Conservation (phyloP, 768 basidiomycete genomes). For the Omphalotus guepiniiformis region DNA sequence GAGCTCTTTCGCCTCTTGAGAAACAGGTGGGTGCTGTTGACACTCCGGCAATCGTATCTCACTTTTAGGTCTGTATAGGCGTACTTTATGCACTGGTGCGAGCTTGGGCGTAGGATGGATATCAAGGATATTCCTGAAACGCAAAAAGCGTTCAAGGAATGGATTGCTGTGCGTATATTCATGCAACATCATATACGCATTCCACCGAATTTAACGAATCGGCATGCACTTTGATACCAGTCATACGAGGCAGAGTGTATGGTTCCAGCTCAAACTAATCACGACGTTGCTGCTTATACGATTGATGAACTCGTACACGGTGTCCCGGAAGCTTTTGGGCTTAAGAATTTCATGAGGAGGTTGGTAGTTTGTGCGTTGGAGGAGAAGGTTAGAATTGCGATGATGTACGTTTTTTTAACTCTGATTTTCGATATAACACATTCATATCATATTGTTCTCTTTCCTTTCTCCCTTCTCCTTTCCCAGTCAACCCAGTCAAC, state of each 20-base stretch:
- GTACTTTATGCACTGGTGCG: conserved; percentile 35
- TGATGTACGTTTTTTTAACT: conserved; percentile 34
- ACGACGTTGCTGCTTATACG: conserved; percentile 35
- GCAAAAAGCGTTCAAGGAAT: conserved; percentile 30
- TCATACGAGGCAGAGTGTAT: conserved; percentile 38
- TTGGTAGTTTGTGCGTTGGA: conserved; percentile 36
- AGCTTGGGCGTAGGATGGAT: conserved; percentile 43
- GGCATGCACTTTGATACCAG: conserved; percentile 22
- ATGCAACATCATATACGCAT: no score
- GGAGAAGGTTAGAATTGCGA: conserved; percentile 40
- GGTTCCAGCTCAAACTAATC: conserved; percentile 38
- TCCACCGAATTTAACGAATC: neutral
- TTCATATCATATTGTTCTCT: neutral
- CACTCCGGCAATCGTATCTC: neutral
- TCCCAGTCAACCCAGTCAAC: conserved; percentile 34
- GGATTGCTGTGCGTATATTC: conserved; percentile 34
- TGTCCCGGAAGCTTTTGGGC: conserved; percentile 33
- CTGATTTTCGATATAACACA: neutral
- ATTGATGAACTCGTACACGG: conserved; percentile 35
- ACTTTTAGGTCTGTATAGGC: conserved; percentile 21
- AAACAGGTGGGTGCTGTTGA: conserved; percentile 22
- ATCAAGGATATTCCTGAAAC: conserved; percentile 43
- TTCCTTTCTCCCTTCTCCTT: neutral
- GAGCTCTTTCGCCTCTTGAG: conserved; percentile 40
- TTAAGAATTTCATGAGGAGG: conserved; percentile 30